Evolutionary conservation across 257 asterid genomes (phyloP).

Genomic region (Leptodermis oblonga): DNA sequence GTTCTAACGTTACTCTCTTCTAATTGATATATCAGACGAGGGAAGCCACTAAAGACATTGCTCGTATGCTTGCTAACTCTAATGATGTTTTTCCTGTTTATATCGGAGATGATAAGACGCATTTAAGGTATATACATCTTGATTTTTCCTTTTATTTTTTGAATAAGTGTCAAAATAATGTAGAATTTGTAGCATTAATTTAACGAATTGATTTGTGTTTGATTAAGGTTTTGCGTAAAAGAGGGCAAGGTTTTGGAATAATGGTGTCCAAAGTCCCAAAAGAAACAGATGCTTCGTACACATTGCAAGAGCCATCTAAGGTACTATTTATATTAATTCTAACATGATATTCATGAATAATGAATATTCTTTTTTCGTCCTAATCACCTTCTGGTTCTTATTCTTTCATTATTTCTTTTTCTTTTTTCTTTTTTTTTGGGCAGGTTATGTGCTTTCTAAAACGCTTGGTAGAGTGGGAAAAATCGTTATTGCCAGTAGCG

Average conservation of each 20-base stretch:
- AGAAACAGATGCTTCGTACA: conserved; percentile 63
- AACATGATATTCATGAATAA: background rate
- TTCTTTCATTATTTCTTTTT: no score
- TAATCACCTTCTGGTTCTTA: background rate
- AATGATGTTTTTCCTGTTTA: conserved; percentile 54
- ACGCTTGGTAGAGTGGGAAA: conserved; percentile 75
- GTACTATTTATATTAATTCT: conserved; percentile 19
- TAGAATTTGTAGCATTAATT: background rate
- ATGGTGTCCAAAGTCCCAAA: conserved; percentile 62
- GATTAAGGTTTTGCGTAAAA: conserved; percentile 51
- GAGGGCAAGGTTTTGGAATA: conserved; percentile 77
- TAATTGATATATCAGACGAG: conserved; percentile 67
- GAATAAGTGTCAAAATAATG: background rate
- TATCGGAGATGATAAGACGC: conserved; percentile 87
- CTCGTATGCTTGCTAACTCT: conserved; percentile 36
- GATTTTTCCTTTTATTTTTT: background rate
- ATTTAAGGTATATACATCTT: conserved; percentile 41
- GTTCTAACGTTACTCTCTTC: no score
- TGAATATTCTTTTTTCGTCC: background rate
- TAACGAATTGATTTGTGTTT: background rate
- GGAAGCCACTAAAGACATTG: conserved; percentile 54
- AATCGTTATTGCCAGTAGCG: conserved; percentile 26
- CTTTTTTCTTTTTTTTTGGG: conserved; percentile 15
- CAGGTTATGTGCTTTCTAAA: conserved; percentile 82
- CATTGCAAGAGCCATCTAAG: conserved; percentile 77